Evolutionary conservation across 2,329 filamentous ascomycete species (phyloP).

Genomic region (Penicillium glabrum): DNA sequence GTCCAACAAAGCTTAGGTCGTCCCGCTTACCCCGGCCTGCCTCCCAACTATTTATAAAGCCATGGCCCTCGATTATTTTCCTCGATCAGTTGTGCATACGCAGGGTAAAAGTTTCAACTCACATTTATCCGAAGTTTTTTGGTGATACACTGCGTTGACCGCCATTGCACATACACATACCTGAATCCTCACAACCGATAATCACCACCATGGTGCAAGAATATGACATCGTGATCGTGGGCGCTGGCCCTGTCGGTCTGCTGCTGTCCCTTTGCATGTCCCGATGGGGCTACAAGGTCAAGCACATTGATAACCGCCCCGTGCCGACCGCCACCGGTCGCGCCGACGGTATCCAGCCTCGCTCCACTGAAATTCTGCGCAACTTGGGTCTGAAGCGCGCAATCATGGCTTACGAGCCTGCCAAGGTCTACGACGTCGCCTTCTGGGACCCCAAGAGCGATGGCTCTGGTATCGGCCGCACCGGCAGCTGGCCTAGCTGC

Average conservation of each 20-base stretch:
- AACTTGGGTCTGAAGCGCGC: slow-evolving; percentile 88
- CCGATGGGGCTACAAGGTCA: slow-evolving; percentile 92
- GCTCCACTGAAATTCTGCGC: slow-evolving; percentile 79
- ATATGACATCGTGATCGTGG: slow-evolving; percentile 77
- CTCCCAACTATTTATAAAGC: slow-evolving; percentile 29
- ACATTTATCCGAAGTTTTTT: background rate
- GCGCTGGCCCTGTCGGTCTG: slow-evolving; percentile 84
- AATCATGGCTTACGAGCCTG: slow-evolving; percentile 84
- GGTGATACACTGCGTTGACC: background rate
- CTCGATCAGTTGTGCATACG: slow-evolving; percentile 2
- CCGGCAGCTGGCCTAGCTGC: slow-evolving; percentile 79
- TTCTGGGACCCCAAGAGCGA: slow-evolving; percentile 61
- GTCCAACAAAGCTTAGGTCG: slow-evolving; percentile 2
- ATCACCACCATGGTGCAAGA: slow-evolving; percentile 37
- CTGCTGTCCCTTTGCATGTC: slow-evolving; percentile 85
- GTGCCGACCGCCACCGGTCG: slow-evolving; percentile 83
- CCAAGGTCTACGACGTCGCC: slow-evolving; percentile 74
- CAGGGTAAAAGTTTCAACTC: background rate
- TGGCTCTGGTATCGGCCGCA: slow-evolving; percentile 58
- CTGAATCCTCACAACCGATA: background rate
- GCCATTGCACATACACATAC: background rate
- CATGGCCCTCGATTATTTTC: slow-evolving; percentile 15
- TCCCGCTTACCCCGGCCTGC: slow-evolving; percentile 20
- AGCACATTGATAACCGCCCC: slow-evolving; percentile 87
- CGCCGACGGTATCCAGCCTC: slow-evolving; percentile 88